A percentile compares a stretch with the other conserved stretches of the same genome.
Evolutionary conservation across 768 basidiomycete species (phyloP).

Genomic region (Leccinum obscurum): DNA sequence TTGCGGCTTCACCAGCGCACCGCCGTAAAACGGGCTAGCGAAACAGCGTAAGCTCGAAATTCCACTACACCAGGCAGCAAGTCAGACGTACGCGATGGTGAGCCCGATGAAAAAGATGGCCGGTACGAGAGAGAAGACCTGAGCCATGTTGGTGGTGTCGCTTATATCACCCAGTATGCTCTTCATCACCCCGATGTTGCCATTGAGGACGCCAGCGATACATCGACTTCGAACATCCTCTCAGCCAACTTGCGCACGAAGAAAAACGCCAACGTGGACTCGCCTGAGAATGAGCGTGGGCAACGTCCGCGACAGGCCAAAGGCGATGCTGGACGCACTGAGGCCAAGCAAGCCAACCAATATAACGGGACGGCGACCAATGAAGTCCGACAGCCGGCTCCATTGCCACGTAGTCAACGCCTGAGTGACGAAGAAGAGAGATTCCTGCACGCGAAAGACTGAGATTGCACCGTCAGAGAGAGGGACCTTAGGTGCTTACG

Average conservation of each 20-base stretch:
- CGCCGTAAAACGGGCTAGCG: constrained; percentile 57
- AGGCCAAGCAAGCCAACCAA: constrained; percentile 59
- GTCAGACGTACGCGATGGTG: constrained; percentile 31
- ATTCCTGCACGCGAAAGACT: constrained; percentile 47
- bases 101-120: constrained; percentile 30
- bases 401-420: constrained; percentile 60
- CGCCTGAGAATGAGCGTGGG: constrained; percentile 57
- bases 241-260: constrained; percentile 7
- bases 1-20: constrained; percentile 53
- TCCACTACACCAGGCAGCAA: too few relatives aligned
- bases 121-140: constrained; percentile 34
- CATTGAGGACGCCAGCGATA: constrained; percentile 39
- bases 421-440: constrained; percentile 60
- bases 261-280: background rate
- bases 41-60: background rate
- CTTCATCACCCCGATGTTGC: constrained; percentile 61
- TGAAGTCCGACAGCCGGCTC: constrained; percentile 59
- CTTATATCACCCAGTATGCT: constrained; percentile 67
- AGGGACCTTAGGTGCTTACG: constrained; percentile 37
- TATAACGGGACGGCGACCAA: constrained; percentile 65
- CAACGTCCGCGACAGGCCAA: constrained; percentile 63
- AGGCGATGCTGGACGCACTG: constrained; percentile 52
- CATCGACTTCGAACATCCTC: constrained; percentile 29
- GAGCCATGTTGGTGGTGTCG: constrained; percentile 37
- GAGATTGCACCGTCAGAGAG: background rate